Conservation (phyloP, 2,329 filamentous ascomycete species). For the Emericellopsis atlantica region DNA sequence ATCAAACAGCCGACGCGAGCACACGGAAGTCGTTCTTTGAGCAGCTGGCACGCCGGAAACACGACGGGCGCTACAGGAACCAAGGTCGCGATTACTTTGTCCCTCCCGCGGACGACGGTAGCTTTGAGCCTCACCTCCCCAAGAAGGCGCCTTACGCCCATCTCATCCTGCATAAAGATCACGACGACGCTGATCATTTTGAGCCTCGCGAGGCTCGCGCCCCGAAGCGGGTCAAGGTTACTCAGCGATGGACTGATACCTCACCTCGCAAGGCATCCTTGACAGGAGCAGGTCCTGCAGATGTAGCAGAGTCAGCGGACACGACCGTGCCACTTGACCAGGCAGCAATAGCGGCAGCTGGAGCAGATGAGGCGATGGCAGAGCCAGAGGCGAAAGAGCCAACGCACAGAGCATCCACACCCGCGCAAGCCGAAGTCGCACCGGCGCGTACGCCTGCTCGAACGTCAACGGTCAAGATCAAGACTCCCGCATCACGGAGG, state of each 20-base stretch:
- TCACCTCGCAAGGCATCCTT: background rate
- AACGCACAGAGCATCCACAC: too few species aligned
- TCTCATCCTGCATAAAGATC: constrained; percentile 19
- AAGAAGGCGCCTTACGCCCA: constrained; percentile 35
- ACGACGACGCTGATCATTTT: too few species aligned
- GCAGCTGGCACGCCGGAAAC: constrained; percentile 41
- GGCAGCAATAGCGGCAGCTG: constrained; percentile 1
- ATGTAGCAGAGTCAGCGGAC: too few species aligned
- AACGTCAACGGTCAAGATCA: constrained; percentile 11
- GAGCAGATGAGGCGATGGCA: background rate
- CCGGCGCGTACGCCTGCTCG: background rate
- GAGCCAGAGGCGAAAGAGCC: too few species aligned
- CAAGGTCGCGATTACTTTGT: constrained; percentile 41
- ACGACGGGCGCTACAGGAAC: constrained; percentile 40
- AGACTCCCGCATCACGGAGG: constrained; percentile 21
- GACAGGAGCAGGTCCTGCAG: background rate
- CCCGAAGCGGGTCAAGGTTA: constrained; percentile 22
- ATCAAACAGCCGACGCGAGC: constrained; percentile 40
- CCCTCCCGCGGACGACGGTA: constrained; percentile 28
- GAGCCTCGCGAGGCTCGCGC: constrained; percentile 11
- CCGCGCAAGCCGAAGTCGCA: too few species aligned
- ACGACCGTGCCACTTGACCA: background rate
- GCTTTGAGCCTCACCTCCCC: constrained; percentile 29
- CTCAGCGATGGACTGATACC: constrained; percentile 3
- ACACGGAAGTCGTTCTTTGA: constrained; percentile 37